phyloP scores from a whole-genome alignment of 768 basidiomycete species.

The Lactifluus rugatus region DNA sequence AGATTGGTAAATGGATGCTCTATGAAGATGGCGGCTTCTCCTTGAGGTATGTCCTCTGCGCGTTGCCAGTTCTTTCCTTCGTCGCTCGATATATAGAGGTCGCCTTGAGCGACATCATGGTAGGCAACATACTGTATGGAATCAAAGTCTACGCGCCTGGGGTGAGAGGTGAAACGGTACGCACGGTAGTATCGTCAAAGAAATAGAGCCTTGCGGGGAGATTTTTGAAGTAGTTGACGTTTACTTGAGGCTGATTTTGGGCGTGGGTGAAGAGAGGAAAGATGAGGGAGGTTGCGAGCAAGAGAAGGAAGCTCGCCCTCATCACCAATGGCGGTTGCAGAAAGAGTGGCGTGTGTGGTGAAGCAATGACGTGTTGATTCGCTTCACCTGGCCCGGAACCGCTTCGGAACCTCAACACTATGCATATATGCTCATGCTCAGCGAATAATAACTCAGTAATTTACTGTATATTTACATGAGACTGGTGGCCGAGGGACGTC shows the following conservation, averaged over 20 bases:
- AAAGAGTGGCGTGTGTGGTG: too few relatives aligned
- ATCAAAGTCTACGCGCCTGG: background rate
- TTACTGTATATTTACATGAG: too few relatives aligned
- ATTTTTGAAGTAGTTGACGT: constrained; percentile 51
- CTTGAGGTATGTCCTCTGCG: constrained; percentile 43
- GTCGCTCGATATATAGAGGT: constrained; percentile 70
- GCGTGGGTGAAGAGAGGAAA: constrained; percentile 1
- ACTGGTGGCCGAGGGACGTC: too few relatives aligned
- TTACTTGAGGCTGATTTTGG: constrained; percentile 15
- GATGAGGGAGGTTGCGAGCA: constrained; percentile 1
- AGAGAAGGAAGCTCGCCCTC: background rate
- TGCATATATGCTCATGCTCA: too few relatives aligned
- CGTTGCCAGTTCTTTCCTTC: constrained; percentile 71
- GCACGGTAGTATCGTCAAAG: constrained; percentile 85
- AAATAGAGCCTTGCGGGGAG: constrained; percentile 74
- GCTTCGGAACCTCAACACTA: too few relatives aligned
- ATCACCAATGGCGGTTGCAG: background rate
- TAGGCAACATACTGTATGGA: constrained; percentile 54
- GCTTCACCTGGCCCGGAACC: too few relatives aligned
- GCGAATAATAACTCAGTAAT: too few relatives aligned
- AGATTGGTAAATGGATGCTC: constrained; percentile 80
- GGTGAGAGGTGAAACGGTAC: constrained; percentile 23
- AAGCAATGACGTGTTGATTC: too few relatives aligned
- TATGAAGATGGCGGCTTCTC: constrained; percentile 60
- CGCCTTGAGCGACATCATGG: constrained; percentile 61